Evolutionary conservation across 2,329 filamentous ascomycete genomes (phyloP).

Genomic region (Chaetomiaceae sp.): DNA sequence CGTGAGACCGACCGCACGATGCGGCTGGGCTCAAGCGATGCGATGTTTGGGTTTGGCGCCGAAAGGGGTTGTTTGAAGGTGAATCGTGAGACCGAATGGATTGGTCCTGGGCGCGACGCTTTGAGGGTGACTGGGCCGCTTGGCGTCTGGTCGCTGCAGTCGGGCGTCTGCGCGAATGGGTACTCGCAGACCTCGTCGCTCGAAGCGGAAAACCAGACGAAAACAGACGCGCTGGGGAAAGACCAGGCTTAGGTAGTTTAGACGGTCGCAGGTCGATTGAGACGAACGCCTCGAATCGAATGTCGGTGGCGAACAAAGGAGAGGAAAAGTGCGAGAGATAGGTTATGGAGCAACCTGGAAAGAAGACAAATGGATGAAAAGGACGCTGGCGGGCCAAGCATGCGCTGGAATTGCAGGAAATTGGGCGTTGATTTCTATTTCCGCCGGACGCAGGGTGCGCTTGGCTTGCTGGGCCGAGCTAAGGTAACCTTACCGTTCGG

Average conservation of each 20-base stretch:
- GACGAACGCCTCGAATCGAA: neutral
- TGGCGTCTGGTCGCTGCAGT: conserved; percentile 5
- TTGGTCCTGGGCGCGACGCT: conserved; percentile 19
- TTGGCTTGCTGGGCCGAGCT: conserved; percentile 4
- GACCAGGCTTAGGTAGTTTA: neutral
- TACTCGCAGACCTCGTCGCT: too few relatives aligned
- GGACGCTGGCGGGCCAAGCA: too few relatives aligned
- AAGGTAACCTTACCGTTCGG: too few relatives aligned
- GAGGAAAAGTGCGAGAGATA: neutral
- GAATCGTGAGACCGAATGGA: conserved; percentile 23
- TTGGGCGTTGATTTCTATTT: conserved; percentile 10
- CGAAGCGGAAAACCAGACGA: conserved; percentile 1
- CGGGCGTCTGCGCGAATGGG: conserved; percentile 1
- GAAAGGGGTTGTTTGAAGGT: conserved; percentile 22
- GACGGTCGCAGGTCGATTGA: neutral
- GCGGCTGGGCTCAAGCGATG: conserved; percentile 10
- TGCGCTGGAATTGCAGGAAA: conserved; percentile 8
- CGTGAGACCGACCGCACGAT: conserved; percentile 9
- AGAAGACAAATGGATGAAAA: too few relatives aligned
- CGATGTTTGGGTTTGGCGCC: conserved; percentile 14
- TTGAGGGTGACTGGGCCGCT: conserved; percentile 9
- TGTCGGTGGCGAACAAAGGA: neutral
- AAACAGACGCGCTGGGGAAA: neutral
- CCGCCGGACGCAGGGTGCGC: neutral
- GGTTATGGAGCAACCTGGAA: too few relatives aligned